phyloP scores from a whole-genome alignment of 192 early-diverging fungal species.

The Coemansia sp. region DNA sequence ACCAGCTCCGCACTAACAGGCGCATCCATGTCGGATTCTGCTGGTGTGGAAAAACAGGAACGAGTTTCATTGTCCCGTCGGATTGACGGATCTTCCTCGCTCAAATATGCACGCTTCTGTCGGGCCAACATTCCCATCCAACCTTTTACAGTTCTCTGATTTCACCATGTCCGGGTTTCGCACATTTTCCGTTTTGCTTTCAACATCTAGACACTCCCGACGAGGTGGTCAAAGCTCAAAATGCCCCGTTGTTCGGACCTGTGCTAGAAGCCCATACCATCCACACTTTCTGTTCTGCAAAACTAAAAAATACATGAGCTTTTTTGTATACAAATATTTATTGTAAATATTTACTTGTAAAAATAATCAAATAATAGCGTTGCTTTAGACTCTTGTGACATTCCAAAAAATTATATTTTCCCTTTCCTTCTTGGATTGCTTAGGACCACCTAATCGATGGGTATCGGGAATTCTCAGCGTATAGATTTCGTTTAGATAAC shows the following conservation, averaged over 20 bases:
- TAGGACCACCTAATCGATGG: not conserved
- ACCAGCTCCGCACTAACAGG: not conserved
- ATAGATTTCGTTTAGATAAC: not conserved
- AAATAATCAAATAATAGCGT: not conserved
- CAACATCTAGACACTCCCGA: not conserved
- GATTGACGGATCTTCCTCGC: not conserved
- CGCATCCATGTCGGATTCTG: not conserved
- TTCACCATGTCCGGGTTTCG: not conserved
- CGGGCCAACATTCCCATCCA: no score
- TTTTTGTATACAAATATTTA: no score
- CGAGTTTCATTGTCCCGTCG: not conserved
- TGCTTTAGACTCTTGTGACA: not conserved
- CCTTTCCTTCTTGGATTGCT: no score
- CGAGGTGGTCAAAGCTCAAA: constrained; percentile 6
- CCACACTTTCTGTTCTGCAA: not conserved
- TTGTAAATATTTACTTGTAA: not conserved
- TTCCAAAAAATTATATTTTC: not conserved
- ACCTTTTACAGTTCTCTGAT: not conserved
- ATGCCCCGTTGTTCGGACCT: not conserved
- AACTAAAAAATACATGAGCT: not conserved
- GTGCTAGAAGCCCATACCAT: not conserved
- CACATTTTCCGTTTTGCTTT: not conserved
- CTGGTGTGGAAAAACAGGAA: not conserved
- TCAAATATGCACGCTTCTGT: not conserved
- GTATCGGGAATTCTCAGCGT: constrained; percentile 1